Evolutionary conservation across 176 grass and related monocot genomes (phyloP).

Genomic region (Carex littledalei): DNA sequence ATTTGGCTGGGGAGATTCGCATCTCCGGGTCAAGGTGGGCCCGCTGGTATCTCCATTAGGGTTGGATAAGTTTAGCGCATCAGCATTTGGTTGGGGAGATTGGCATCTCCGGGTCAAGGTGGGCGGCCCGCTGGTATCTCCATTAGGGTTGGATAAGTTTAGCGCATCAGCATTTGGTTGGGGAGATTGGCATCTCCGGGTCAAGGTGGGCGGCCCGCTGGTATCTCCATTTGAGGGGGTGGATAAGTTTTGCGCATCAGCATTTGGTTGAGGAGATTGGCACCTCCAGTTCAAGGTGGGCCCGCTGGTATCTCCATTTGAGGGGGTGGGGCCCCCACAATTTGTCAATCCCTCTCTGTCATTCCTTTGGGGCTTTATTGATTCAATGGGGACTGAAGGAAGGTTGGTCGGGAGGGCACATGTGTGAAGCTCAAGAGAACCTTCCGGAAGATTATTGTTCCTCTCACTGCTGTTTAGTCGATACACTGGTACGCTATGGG

Average conservation of each 20-base stretch:
- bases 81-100: too few species aligned
- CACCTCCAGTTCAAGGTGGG: not conserved
- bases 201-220: too few species aligned
- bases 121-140: too few species aligned
- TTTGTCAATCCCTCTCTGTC: not conserved
- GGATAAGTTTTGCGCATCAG: not conserved
- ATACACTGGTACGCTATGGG: slow-evolving; percentile 61
- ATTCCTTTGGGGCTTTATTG: slow-evolving; percentile 21
- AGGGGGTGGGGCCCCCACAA: not conserved
- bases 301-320: not conserved
- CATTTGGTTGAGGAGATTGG: not conserved
- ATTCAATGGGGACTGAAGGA: slow-evolving; percentile 39
- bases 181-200: too few species aligned
- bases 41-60: not conserved
- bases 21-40: not conserved
- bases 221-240: not conserved
- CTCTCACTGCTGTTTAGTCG: slow-evolving; percentile 63
- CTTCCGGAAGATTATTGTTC: slow-evolving; percentile 47
- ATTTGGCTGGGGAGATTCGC: not conserved
- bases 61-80: too few species aligned
- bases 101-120: too few species aligned
- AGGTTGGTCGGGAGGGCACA: slow-evolving; percentile 64
- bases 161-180: too few species aligned
- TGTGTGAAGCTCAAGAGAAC: slow-evolving; percentile 76
- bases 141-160: too few species aligned